These are phyloP conservation scores for Pleurotus pulmonarius DNA, from an alignment of 768 basidiomycete species.

Conservation along the genomic window DNA sequence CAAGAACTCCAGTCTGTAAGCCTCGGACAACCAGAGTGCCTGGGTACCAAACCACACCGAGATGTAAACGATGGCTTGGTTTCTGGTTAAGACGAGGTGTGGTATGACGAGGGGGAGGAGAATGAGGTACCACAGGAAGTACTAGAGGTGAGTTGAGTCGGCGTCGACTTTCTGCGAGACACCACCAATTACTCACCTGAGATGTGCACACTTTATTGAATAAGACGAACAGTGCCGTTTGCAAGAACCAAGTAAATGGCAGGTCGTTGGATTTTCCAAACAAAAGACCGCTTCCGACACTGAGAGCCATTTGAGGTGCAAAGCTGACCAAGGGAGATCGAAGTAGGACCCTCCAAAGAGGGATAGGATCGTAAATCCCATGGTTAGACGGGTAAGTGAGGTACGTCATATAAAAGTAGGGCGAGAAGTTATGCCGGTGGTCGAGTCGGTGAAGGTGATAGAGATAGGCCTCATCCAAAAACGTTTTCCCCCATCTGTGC, in stretches of 20 bases:
- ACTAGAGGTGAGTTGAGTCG: constrained; percentile 41
- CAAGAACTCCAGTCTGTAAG: constrained; percentile 87
- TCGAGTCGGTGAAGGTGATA: constrained; percentile 91
- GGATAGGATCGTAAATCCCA: constrained; percentile 16
- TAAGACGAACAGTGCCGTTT: constrained; percentile 87
- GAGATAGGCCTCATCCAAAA: constrained; percentile 87
- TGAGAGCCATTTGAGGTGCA: constrained; percentile 74
- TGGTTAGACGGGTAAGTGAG: constrained; percentile 62
- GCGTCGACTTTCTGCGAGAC: neutral
- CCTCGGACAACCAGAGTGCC: constrained; percentile 87
- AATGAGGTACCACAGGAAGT: constrained; percentile 95
- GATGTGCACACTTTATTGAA: constrained; percentile 99
- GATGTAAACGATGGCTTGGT: constrained; percentile 35
- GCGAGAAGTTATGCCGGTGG: constrained; percentile 97
- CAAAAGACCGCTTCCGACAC: constrained; percentile 68
- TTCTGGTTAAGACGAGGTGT: constrained; percentile 47
- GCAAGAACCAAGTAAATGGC: constrained; percentile 85
- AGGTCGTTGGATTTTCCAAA: constrained; percentile 64
- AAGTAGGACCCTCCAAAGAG: constrained; percentile 40
- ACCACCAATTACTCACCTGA: constrained; percentile 50
- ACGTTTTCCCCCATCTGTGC: constrained; percentile 88
- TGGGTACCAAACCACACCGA: constrained; percentile 75
- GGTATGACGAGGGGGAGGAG: constrained; percentile 83
- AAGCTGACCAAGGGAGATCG: constrained; percentile 81
- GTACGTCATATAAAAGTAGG: constrained; percentile 95